Percentiles rank a stretch among this genome's conserved stretches.
Conservation (phyloP, 1,139 yeast species). For the Wickerhamiella infanticola region DNA sequence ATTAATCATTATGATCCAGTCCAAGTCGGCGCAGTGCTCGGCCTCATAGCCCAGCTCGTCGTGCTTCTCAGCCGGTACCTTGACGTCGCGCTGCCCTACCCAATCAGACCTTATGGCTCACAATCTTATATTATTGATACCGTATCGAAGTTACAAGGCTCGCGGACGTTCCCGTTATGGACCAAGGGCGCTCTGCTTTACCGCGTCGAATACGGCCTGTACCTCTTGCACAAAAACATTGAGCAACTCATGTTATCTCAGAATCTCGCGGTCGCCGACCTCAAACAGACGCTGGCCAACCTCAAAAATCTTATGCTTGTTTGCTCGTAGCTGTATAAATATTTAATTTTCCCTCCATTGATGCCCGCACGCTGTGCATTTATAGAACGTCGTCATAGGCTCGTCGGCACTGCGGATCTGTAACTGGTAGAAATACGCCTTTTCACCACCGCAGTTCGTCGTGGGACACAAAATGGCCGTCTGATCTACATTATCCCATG, state of each 20-base stretch:
- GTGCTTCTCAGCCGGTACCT: conserved; percentile 30
- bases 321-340: neutral
- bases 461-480: conserved; percentile 65
- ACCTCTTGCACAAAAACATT: conserved; percentile 33
- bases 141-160: conserved; percentile 29
- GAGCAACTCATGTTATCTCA: conserved; percentile 33
- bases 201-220: conserved; percentile 38
- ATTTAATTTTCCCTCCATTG: conserved; percentile 89
- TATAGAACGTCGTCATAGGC: conserved; percentile 92
- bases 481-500: conserved; percentile 94
- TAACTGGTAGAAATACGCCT: conserved; percentile 91
- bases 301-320: conserved; percentile 26
- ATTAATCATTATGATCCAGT: conserved; percentile 21
- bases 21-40: conserved; percentile 35
- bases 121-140: conserved; percentile 37
- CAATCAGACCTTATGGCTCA: conserved; percentile 35
- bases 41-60: conserved; percentile 33
- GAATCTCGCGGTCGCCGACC: conserved; percentile 23
- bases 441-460: conserved; percentile 70
- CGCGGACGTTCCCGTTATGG: conserved; percentile 34
- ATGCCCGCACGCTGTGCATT: conserved; percentile 78
- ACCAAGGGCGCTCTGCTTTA: conserved; percentile 32
- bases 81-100: conserved; percentile 35
- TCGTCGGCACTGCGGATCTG: conserved; percentile 88
- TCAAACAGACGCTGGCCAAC: conserved; percentile 27